A percentile compares a stretch with the other conserved stretches of the same genome.
Evolutionary conservation across 805 yeast species (phyloP).

Genomic region (Jamesozyma piceae): DNA sequence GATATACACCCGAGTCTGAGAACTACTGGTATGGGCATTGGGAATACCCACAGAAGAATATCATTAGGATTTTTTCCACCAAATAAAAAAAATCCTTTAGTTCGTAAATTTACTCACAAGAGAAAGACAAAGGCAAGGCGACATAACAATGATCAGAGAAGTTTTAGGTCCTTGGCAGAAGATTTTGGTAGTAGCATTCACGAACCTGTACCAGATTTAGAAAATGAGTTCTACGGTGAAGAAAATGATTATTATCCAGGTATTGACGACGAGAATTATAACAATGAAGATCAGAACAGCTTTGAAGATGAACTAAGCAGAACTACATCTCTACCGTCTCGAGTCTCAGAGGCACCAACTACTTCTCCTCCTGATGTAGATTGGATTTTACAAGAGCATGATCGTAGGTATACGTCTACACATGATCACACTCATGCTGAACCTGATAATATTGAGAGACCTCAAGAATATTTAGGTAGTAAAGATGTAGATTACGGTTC

Average conservation of each 20-base stretch:
- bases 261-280: conserved; percentile 4
- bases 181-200: conserved; percentile 28
- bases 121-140: conserved; percentile 24
- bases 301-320: conserved; percentile 33
- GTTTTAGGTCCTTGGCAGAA: conserved; percentile 34
- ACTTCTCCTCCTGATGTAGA: conserved; percentile 29
- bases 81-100: conserved; percentile 35
- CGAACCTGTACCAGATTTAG: conserved; percentile 15
- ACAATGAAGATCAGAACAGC: neutral
- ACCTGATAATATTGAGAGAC: conserved; percentile 4
- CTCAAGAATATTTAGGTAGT: conserved; percentile 10
- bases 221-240: conserved; percentile 13
- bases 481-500: conserved; percentile 24
- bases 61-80: conserved; percentile 34
- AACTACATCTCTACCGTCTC: conserved; percentile 35
- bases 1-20: conserved; percentile 32
- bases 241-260: conserved; percentile 15
- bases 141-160: conserved; percentile 28
- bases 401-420: conserved; percentile 30
- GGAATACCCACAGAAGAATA: conserved; percentile 33
- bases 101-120: conserved; percentile 23
- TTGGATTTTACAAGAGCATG: conserved; percentile 35
- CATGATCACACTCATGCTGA: neutral
- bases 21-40: conserved; percentile 36
- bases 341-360: conserved; percentile 29